These are phyloP conservation scores for Boletus pseudopeckii DNA, from an alignment of 768 basidiomycete species.

Conservation along the genomic window DNA sequence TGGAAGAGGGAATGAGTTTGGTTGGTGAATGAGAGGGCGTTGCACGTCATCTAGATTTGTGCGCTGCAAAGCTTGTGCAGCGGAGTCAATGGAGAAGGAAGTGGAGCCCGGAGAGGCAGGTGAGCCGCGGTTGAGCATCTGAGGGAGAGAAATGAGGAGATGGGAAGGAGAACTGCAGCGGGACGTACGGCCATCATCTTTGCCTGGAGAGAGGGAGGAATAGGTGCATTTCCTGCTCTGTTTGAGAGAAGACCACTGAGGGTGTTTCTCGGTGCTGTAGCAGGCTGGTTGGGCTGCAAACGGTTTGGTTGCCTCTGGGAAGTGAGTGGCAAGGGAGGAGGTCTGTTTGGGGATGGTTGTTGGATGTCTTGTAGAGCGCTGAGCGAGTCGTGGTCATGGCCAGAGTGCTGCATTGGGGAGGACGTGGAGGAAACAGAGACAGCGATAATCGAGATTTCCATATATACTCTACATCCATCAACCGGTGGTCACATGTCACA, in stretches of 20 bases:
- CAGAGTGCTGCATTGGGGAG: slow-evolving; percentile 24
- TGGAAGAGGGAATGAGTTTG: slow-evolving; percentile 35
- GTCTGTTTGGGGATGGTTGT: neutral
- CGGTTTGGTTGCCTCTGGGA: slow-evolving; percentile 15
- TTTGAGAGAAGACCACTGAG: slow-evolving; percentile 43
- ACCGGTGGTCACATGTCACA: slow-evolving; percentile 20
- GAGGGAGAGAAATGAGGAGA: slow-evolving; percentile 19
- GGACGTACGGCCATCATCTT: slow-evolving; percentile 85
- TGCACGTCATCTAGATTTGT: slow-evolving; percentile 28
- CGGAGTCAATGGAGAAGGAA: slow-evolving; percentile 38
- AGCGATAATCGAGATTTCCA: slow-evolving; percentile 35
- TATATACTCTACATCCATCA: slow-evolving; percentile 24
- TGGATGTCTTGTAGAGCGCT: neutral
- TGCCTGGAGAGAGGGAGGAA: slow-evolving; percentile 86
- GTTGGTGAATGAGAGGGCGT: slow-evolving; percentile 32
- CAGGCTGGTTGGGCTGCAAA: slow-evolving; percentile 15
- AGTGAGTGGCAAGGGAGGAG: neutral
- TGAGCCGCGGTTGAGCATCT: slow-evolving; percentile 47
- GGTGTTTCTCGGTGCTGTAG: slow-evolving; percentile 24
- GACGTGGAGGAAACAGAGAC: slow-evolving; percentile 16
- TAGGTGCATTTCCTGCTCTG: slow-evolving; percentile 53
- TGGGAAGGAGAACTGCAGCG: neutral
- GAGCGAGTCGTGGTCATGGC: slow-evolving; percentile 13
- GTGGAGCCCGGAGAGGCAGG: slow-evolving; percentile 24
- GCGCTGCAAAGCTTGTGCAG: slow-evolving; percentile 39